Evolutionary conservation across 2,329 filamentous ascomycete genomes (phyloP).

Genomic region (Colletotrichum neosansevieriae): DNA sequence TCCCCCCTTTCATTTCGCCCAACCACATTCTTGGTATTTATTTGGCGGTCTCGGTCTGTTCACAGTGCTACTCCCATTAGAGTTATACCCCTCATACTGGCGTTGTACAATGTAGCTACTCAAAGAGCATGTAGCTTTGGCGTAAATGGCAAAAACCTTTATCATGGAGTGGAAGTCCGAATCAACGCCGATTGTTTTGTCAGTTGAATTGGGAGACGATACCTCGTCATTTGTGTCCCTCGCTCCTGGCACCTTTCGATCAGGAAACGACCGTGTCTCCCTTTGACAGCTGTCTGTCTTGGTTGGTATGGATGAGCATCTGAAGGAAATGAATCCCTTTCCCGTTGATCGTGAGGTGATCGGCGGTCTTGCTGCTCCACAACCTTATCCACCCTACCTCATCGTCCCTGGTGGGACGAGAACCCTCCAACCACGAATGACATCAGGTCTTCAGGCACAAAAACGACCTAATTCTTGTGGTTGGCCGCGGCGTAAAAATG

Average conservation of each 20-base stretch:
- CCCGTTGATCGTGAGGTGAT: not conserved
- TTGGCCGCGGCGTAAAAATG: not conserved
- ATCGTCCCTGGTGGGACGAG: not conserved
- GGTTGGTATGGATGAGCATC: not conserved
- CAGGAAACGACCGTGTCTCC: no score
- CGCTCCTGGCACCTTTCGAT: no score
- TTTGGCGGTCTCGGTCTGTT: conserved; percentile 14
- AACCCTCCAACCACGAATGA: not conserved
- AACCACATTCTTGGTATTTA: not conserved
- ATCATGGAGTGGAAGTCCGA: not conserved
- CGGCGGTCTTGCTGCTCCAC: not conserved
- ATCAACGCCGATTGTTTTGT: no score
- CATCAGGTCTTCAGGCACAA: not conserved
- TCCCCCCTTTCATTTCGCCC: not conserved
- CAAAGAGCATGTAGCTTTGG: no score
- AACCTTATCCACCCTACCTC: not conserved
- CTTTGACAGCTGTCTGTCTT: not conserved
- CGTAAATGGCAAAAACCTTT: not conserved
- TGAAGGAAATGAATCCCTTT: not conserved
- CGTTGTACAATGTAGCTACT: conserved; percentile 15
- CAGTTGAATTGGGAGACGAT: no score
- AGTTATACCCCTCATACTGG: conserved; percentile 29
- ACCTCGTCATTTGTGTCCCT: no score
- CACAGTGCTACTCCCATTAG: conserved; percentile 23
- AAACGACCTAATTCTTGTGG: not conserved